Base-by-base conservation (phyloP, 148 eudicot genomes). In the Tetragonia tetragonoides region DNA sequence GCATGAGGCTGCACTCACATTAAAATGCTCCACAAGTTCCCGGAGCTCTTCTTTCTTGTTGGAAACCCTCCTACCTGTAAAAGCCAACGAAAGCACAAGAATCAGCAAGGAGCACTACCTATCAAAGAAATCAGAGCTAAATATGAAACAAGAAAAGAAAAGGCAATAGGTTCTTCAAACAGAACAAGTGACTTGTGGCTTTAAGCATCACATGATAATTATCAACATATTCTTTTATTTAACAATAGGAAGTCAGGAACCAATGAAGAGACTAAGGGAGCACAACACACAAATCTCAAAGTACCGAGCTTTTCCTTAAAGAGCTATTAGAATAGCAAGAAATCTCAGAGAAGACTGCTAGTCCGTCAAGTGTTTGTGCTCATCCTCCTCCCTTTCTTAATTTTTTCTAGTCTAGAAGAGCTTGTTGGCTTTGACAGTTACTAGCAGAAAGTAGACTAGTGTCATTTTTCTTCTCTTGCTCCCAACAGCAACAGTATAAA, bases 11-110 rank as follows among this genome's bases (percentile, higher is more conserved):
- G 37, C 40, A 85, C 99, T 88, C 84, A 96, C 99, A 83, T 93
- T 96, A 76, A 91, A 96, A 86, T 96, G 97, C 72, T 89, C 99
- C 38, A 90, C 86, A 73, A 96, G 85, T 79, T 96, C 99, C 5
- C 88, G 89, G 53, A 96, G 87, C 76, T 93, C 97, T 72, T 93
- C 99, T 83, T 74, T 91, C 75, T 89, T 87, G 84, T 68, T 76
- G 73, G 97, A 88, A 59, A 93, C 85, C 82, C 78, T 93, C 86
- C 78, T 90, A 68, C 99, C 98, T 96, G 87, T 81, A 77, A 74
- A 81, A 68, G 28, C 37, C 51, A 34, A 69, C 63, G 74, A 71
- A 46, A 62, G 66, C 15, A 24, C 70, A 60, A 72, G 66, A 69
- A 56, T 53, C 61, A 78, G 54, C 47, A 23, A 69, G 34, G 56